Conservation (phyloP, 345 rosid species). For the Orychophragmus violaceus region DNA sequence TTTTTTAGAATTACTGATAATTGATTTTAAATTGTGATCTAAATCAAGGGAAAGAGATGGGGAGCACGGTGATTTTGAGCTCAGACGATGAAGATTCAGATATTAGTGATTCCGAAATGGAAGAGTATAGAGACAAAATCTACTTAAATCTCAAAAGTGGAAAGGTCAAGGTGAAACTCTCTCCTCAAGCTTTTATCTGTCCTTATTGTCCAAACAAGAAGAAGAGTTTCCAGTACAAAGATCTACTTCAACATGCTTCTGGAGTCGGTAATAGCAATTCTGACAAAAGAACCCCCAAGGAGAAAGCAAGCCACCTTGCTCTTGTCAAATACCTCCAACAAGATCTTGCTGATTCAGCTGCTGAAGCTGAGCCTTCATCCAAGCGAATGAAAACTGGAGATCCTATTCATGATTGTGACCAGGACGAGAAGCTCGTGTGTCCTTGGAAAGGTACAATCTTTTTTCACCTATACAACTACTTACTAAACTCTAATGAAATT, state of each 20-base stretch:
- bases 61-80: constrained; percentile 30
- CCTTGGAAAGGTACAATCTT: constrained; percentile 75
- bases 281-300: constrained; percentile 58
- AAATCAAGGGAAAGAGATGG: constrained; percentile 20
- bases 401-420: constrained; percentile 41
- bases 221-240: constrained; percentile 64
- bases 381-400: constrained; percentile 22
- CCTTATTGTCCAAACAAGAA: constrained; percentile 84
- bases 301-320: constrained; percentile 82
- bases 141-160: constrained; percentile 70
- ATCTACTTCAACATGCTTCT: constrained; percentile 90
- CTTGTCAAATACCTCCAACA: constrained; percentile 67
- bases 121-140: constrained; percentile 42
- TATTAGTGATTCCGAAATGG: constrained; percentile 40
- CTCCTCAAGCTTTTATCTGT: constrained; percentile 60
- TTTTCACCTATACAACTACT: too few species aligned
- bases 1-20: background rate
- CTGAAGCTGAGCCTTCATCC: constrained; percentile 38
- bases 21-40: background rate
- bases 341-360: constrained; percentile 38
- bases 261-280: constrained; percentile 87
- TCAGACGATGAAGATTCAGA: constrained; percentile 44
- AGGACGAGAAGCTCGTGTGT: constrained; percentile 71
- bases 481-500: background rate
- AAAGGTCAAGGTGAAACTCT: constrained; percentile 41